Evolutionary conservation across 768 basidiomycete species (phyloP), one percentile per base, ranked within the genome.

Genomic region (Collybia sp.): DNA sequence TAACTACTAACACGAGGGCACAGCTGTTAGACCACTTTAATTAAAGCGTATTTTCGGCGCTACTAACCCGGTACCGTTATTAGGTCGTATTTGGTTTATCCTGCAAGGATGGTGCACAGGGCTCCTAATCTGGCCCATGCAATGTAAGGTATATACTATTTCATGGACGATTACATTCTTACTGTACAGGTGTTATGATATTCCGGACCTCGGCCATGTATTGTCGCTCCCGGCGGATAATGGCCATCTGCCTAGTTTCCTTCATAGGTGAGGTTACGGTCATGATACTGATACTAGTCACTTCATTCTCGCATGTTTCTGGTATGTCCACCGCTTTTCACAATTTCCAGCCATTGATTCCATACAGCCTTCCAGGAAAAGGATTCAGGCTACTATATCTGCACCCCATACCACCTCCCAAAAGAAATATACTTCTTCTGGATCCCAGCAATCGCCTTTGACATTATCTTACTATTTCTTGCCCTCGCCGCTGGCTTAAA

Each of bases 171-270:
- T 50, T n/a, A 41, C 16, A 12, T 12, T 40, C 34, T 16, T 37
- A 36, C 16, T 20, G 6, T 3, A 8, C 38, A 63, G 60, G 49
- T 17, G 49, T 56, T 20, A 54, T 63, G 50, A 31, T 63, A 9
- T 55, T 54, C 45, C 58, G 61, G 44, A 62, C 55, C 13, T 55
- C 54, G 19, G 63, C 57, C 15, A 58, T 60, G 33, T 60, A 50
- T 44, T 43, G 37, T 20, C 49, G 53, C 30, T 44, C 42, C 4
- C 51, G 46, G 39, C 30, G 15, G 8, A 46, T 59, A 16, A 48
- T 54, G 40, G 49, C 36, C 10, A 16, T 33, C 46, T 49, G 45
- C 42, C 30, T 50, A 30, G 6, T 41, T 33, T 37, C 44, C 41
- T 53, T 58, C 50, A 46, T 51, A 12, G 40, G 41, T 35, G 53